Percentiles rank a stretch among this genome's conserved stretches.
phyloP scores from a whole-genome alignment of 192 early-diverging fungal genomes.

The Jimgerdemannia lactiflua region DNA sequence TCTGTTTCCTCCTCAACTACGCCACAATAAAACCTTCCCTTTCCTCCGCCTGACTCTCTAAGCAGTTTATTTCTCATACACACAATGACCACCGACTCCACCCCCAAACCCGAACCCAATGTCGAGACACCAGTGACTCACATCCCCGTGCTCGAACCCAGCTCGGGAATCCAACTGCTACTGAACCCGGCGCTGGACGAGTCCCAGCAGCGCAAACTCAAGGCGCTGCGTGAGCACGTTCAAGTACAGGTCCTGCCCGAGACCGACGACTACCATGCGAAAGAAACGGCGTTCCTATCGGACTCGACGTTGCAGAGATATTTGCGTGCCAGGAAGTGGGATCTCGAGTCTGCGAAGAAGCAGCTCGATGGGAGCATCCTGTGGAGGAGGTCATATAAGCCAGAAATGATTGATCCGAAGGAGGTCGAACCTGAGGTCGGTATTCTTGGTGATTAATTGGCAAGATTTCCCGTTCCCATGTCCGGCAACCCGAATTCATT shows the following conservation, averaged over 20 bases:
- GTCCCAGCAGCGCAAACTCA: constrained; percentile 20
- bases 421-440: constrained; percentile 49
- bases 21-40: no score
- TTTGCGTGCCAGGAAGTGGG: constrained; percentile 38
- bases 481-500: constrained; percentile 3
- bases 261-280: constrained; percentile 24
- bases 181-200: constrained; percentile 13
- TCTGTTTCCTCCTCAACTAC: no score
- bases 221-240: constrained; percentile 17
- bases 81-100: not conserved
- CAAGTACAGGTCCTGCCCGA: constrained; percentile 16
- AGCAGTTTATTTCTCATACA: not conserved
- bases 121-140: constrained; percentile 11
- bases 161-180: constrained; percentile 6
- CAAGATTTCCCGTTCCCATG: constrained; percentile 7
- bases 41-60: not conserved
- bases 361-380: not conserved
- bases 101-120: not conserved
- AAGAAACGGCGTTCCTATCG: constrained; percentile 32
- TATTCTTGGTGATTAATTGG: not conserved
- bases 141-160: constrained; percentile 25
- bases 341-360: constrained; percentile 19
- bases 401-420: not conserved
- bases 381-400: not conserved
- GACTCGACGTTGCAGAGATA: constrained; percentile 33